phyloP scores from a whole-genome alignment of 164 flowering plant species.

The Macadamia tetraphylla region DNA sequence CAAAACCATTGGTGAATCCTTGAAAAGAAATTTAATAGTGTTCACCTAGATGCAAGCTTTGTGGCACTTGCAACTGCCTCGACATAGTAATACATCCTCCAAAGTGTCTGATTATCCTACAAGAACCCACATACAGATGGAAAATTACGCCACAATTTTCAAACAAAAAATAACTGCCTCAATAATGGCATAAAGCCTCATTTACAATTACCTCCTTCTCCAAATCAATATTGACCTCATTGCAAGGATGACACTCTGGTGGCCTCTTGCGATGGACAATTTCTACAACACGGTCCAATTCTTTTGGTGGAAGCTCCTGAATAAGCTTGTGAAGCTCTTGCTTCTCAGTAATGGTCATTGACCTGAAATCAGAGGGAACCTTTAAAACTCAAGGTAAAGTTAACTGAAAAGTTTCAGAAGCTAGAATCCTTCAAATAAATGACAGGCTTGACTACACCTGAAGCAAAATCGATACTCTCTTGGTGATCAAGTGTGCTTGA shows the following conservation, averaged over 20 bases:
- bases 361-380: constrained; percentile 28
- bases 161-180: no score
- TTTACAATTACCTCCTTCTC: constrained; percentile 45
- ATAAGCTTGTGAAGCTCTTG: constrained; percentile 47
- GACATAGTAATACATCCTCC: constrained; percentile 66
- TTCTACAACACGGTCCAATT: constrained; percentile 61
- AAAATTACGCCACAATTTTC: neutral
- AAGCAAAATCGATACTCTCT: no score
- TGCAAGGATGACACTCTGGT: constrained; percentile 10
- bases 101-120: constrained; percentile 59
- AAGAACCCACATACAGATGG: constrained; percentile 4
- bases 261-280: constrained; percentile 34
- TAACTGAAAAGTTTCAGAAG: neutral
- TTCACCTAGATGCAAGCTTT: constrained; percentile 13
- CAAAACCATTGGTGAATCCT: no score
- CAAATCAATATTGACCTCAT: constrained; percentile 53
- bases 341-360: constrained; percentile 63
- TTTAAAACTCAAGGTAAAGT: neutral
- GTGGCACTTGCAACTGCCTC: constrained; percentile 47
- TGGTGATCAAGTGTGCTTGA: no score
- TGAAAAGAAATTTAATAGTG: no score
- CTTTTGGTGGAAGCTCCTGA: constrained; percentile 42
- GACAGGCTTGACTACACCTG: no score
- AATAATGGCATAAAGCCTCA: neutral
- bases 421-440: neutral